phyloP scores from a whole-genome alignment of 129 eudicot species.

The Gnaphalium uliginosum region DNA sequence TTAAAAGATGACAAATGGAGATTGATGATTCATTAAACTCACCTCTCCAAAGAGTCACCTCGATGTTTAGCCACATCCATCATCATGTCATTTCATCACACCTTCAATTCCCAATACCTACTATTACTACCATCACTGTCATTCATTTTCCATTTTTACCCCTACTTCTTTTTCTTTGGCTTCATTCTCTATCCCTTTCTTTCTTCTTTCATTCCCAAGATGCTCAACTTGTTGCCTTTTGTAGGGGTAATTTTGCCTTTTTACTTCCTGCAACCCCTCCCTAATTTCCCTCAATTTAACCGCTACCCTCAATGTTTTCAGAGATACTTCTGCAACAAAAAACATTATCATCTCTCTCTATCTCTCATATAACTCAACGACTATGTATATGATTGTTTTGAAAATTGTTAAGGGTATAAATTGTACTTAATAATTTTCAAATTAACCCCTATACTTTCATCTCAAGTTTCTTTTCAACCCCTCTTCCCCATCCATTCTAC shows the following conservation, averaged over 20 bases:
- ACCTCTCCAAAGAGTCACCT: slow-evolving; percentile 41
- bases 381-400: too few species aligned
- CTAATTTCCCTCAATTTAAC: slow-evolving; percentile 34
- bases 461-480: background rate
- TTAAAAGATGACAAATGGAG: slow-evolving; percentile 32
- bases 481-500: background rate
- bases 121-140: slow-evolving; percentile 8
- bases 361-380: background rate
- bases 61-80: slow-evolving; percentile 29
- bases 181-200: slow-evolving; percentile 8
- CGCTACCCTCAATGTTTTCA: slow-evolving; percentile 77
- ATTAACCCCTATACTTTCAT: background rate
- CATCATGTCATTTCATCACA: slow-evolving; percentile 33
- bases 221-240: slow-evolving; percentile 33
- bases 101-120: slow-evolving; percentile 53
- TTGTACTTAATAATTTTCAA: background rate
- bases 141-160: slow-evolving; percentile 35
- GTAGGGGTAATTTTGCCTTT: slow-evolving; percentile 46
- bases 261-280: slow-evolving; percentile 7
- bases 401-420: too few species aligned
- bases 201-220: slow-evolving; percentile 66
- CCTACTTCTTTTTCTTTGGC: slow-evolving; percentile 39
- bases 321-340: slow-evolving; percentile 65
- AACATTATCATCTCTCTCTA: slow-evolving; percentile 35
- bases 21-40: slow-evolving; percentile 29